Conservation (phyloP, 306 rosid genomes). For the Cicer judaicum region DNA sequence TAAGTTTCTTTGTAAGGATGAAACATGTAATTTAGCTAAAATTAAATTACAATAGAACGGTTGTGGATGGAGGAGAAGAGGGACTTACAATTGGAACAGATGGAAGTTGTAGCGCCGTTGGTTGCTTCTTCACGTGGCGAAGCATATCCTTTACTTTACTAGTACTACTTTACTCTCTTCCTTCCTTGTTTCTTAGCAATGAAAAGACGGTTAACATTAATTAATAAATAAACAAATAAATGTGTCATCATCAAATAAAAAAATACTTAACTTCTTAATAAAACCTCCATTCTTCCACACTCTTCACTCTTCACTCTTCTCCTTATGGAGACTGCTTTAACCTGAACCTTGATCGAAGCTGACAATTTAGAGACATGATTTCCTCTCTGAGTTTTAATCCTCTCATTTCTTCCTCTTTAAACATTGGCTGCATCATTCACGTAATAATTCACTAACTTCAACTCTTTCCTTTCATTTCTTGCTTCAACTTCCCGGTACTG, state of each 20-base stretch:
- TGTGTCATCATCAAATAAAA: constrained; percentile 47
- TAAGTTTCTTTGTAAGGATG: no score
- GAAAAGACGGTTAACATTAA: not conserved
- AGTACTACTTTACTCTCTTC: constrained; percentile 4
- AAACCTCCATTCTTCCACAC: not conserved
- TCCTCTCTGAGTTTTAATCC: constrained; percentile 43
- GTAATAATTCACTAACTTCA: constrained; percentile 31
- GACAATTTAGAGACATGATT: constrained; percentile 43
- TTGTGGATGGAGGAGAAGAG: not conserved
- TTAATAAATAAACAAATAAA: not conserved
- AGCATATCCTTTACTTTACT: constrained; percentile 43
- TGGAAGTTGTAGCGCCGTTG: constrained; percentile 41
- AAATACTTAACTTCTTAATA: not conserved
- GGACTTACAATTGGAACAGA: constrained; percentile 5
- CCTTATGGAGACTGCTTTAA: not conserved
- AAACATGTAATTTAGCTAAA: no score
- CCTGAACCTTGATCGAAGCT: constrained; percentile 23
- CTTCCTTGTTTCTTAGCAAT: constrained; percentile 13
- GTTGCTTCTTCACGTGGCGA: constrained; percentile 46
- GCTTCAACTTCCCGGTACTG: not conserved
- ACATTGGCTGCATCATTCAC: constrained; percentile 7
- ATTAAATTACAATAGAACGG: not conserved
- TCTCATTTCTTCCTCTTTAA: constrained; percentile 40
- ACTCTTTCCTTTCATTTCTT: not conserved
- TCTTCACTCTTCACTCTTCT: not conserved